A percentile compares a stretch with the other conserved stretches of the same genome.
These are phyloP conservation scores for Sugiyamaella lignohabitans DNA, from an alignment of 805 yeast species.

Conservation along the genomic window DNA sequence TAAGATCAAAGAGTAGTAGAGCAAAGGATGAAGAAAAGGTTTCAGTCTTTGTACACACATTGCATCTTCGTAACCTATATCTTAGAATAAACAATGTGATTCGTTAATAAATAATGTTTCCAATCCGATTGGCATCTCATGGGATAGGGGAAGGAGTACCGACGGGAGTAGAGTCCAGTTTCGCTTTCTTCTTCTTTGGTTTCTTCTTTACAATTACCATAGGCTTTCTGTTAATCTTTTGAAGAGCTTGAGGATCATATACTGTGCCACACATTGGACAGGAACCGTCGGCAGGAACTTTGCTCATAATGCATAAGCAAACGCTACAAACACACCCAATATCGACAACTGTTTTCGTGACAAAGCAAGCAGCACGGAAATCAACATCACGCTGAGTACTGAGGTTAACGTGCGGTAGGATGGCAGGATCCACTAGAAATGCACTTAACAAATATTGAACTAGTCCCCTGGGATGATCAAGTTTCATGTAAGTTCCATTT, in stretches of 20 bases:
- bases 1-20: too few species aligned
- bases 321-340: constrained; percentile 94
- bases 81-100: neutral
- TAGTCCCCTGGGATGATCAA: constrained; percentile 65
- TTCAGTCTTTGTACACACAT: too few species aligned
- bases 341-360: constrained; percentile 86
- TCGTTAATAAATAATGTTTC: neutral
- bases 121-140: neutral
- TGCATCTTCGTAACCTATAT: too few species aligned
- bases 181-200: constrained; percentile 30
- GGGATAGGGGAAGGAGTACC: neutral
- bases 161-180: neutral
- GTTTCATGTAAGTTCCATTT: constrained; percentile 72
- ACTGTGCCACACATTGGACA: constrained; percentile 86
- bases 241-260: constrained; percentile 60
- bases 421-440: constrained; percentile 76
- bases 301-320: constrained; percentile 62
- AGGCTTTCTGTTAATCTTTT: constrained; percentile 55
- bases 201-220: constrained; percentile 39
- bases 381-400: constrained; percentile 85
- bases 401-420: constrained; percentile 66
- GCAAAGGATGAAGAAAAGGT: too few species aligned
- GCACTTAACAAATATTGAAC: constrained; percentile 79
- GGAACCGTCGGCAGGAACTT: constrained; percentile 47
- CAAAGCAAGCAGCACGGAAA: constrained; percentile 89